Evolutionary conservation across 208 protist species (phyloP).

Genomic region (Leishmania mexicana): DNA sequence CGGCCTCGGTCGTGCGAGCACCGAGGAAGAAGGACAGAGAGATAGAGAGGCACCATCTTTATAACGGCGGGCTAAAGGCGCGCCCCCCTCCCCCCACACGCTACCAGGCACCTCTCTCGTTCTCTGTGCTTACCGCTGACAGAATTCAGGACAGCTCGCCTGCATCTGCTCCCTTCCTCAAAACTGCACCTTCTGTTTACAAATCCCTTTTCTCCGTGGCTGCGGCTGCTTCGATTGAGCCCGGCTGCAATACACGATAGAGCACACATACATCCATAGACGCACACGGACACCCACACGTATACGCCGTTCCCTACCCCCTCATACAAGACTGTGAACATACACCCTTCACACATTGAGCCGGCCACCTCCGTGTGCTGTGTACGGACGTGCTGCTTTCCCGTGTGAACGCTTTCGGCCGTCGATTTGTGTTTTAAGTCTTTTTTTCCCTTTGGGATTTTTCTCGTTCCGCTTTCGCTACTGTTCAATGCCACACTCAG

Average conservation of each 20-base stretch:
- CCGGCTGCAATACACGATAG: background rate
- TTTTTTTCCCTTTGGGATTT: background rate
- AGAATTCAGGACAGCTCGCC: background rate
- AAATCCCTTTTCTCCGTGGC: background rate
- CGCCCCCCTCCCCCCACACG: no score
- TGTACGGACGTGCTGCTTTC: background rate
- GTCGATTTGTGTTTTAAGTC: background rate
- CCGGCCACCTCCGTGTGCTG: background rate
- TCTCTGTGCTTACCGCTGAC: background rate
- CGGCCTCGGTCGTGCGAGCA: background rate
- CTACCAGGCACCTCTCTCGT: background rate
- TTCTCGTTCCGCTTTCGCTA: background rate
- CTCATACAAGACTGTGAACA: background rate
- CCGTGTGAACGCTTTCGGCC: background rate
- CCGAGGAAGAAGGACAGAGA: background rate
- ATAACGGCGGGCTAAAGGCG: no score
- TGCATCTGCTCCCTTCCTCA: background rate
- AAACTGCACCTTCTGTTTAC: background rate
- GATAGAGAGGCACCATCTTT: no score
- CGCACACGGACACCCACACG: background rate
- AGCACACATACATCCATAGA: background rate
- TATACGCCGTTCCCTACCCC: background rate
- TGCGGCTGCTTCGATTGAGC: background rate
- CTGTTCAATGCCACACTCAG: conserved; percentile 22
- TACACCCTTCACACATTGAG: background rate